These are phyloP conservation scores for Podospora bellae-mahoneyi DNA, from an alignment of 495 filamentous ascomycete species.

Conservation along the genomic window DNA sequence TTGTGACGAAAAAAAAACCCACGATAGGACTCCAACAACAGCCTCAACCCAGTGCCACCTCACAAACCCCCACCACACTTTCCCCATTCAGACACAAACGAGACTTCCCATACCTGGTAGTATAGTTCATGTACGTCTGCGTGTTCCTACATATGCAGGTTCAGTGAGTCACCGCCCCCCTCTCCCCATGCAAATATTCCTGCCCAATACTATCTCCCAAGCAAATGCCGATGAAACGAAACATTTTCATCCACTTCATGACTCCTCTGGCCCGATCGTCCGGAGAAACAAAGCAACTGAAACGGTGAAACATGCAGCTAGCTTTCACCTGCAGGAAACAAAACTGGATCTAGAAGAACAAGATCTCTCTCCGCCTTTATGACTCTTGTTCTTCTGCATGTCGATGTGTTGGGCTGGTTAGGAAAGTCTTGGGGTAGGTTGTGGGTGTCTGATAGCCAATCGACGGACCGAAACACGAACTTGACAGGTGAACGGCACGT, in stretches of 20 bases:
- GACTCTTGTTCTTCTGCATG: constrained; percentile 16
- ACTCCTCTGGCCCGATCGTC: background rate
- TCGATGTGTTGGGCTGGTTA: background rate
- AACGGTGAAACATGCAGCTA: background rate
- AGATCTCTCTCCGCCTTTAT: constrained; percentile 6
- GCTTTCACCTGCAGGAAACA: background rate
- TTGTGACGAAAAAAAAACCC: background rate
- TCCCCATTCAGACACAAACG: background rate
- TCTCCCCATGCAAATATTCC: background rate
- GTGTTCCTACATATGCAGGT: background rate
- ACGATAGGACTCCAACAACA: background rate
- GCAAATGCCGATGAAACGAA: background rate
- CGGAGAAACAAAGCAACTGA: background rate
- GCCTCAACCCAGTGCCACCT: background rate
- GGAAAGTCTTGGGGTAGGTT: too few species aligned
- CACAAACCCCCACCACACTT: background rate
- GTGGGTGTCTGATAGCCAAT: constrained; percentile 13
- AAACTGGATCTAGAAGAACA: constrained; percentile 4
- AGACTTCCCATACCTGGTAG: background rate
- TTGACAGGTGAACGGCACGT: constrained; percentile 11
- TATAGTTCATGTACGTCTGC: background rate
- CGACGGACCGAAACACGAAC: constrained; percentile 15
- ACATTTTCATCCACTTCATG: background rate
- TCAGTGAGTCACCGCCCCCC: background rate
- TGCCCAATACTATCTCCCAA: background rate